These are phyloP conservation scores for Gymnopilus dilepis DNA, from an alignment of 768 basidiomycete species.

Conservation along the genomic window DNA sequence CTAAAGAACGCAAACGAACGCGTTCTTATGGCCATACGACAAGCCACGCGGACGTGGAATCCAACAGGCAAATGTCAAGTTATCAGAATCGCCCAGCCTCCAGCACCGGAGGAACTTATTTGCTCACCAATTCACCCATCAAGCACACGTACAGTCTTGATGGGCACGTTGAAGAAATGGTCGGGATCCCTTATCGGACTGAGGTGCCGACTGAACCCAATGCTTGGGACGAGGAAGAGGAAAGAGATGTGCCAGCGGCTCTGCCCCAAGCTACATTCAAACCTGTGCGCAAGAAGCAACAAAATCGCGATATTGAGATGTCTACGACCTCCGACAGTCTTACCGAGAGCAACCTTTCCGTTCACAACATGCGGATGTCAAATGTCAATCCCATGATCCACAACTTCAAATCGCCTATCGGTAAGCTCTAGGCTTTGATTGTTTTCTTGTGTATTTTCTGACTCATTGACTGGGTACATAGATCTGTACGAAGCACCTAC, in stretches of 20 bases:
- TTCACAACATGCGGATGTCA: constrained; percentile 42
- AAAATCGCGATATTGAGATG: constrained; percentile 40
- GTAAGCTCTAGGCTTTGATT: constrained; percentile 39
- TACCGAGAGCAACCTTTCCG: constrained; percentile 50
- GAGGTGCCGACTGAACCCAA: constrained; percentile 7
- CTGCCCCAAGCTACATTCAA: constrained; percentile 38
- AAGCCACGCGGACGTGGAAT: constrained; percentile 28
- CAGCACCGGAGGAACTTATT: constrained; percentile 33
- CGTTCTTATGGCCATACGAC: constrained; percentile 32
- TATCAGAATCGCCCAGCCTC: constrained; percentile 14
- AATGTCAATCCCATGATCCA: constrained; percentile 59
- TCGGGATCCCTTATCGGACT: constrained; percentile 13
- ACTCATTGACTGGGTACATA: constrained; percentile 1
- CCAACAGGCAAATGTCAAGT: constrained; percentile 26
- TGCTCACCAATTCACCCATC: constrained; percentile 41
- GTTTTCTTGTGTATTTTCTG: background rate
- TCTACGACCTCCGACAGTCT: constrained; percentile 37
- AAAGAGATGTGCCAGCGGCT: constrained; percentile 29
- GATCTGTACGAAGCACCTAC: constrained; percentile 23
- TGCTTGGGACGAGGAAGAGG: constrained; percentile 39
- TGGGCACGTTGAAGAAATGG: constrained; percentile 18
- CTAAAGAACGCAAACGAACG: constrained; percentile 44
- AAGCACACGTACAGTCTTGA: constrained; percentile 32
- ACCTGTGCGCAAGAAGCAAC: constrained; percentile 46
- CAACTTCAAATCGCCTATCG: constrained; percentile 73